Base-by-base conservation (phyloP, 768 basidiomycete species). In the Amanita thiersii region DNA sequence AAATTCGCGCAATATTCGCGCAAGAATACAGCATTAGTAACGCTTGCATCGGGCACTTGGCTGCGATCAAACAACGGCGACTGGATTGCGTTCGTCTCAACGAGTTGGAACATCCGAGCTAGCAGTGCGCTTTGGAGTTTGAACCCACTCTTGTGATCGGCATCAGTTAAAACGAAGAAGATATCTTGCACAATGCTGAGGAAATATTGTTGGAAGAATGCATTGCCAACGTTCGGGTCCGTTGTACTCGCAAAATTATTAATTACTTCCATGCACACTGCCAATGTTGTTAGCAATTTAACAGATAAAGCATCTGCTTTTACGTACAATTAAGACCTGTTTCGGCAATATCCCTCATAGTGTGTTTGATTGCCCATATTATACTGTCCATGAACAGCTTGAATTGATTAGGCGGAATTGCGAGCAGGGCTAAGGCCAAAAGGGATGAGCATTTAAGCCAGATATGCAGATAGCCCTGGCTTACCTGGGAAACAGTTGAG, bases 351-450 rank as follows among this genome's bases (percentile, higher is more conserved):
- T 98, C 94, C 41, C 94, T 79, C 90, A 96, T 92, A 11, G 90
- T 97, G 66, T 99, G 96, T 62, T 99, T 99, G 69, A 97, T 94
- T n/a, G 92, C 94, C 94, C 96, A 99, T 39, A 94, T 84, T 50
- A 97, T 86, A 46, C 90, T 92, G 61, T 98, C 94, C 80, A 96
- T 97, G 61, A 96, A 86, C 45, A 98, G 67, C 66, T 96, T 97
- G 75, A 98, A 97, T 63, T 96, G 89, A 34, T 73, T 63, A 7
- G 91, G 85, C n/a, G 91, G 89, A 46, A 96, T 74, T 18, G 77
- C 78, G 43, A 94, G 73, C 34, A 97, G 66, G 4, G 92, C 92
- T 86, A 14, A 47, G 41, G 48, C 28, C 28, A 20, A 40, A 33
- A 18, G 38, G 48, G 8, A 31, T 39, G 37, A 45, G 20, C 8